Conservation (phyloP, 331 rosid genomes). For the Arachis monticola region DNA sequence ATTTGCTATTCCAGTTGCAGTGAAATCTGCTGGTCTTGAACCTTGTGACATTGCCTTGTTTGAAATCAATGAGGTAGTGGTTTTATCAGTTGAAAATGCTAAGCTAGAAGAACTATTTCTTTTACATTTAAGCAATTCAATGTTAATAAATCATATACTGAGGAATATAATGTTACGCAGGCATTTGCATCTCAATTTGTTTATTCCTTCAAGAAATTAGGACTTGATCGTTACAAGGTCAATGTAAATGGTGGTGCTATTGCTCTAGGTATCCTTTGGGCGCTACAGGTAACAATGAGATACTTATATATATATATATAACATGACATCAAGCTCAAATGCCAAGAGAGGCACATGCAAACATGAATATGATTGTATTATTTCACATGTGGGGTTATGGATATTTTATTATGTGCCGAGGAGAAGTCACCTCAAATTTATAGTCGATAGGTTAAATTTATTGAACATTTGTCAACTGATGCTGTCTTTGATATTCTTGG, state of each 20-base stretch:
- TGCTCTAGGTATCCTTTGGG: slow-evolving; percentile 94
- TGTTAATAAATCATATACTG: neutral
- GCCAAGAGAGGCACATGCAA: too few relatives aligned
- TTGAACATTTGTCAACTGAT: slow-evolving; percentile 17
- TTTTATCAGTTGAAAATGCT: slow-evolving; percentile 8
- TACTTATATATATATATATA: neutral
- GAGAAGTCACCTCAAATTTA: slow-evolving; percentile 1
- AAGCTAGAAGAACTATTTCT: neutral
- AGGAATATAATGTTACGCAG: slow-evolving; percentile 45
- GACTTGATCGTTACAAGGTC: slow-evolving; percentile 70
- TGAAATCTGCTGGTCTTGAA: slow-evolving; percentile 85
- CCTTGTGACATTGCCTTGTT: slow-evolving; percentile 67
- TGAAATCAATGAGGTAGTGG: slow-evolving; percentile 83
- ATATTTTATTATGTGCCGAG: too few relatives aligned
- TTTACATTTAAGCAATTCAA: slow-evolving; percentile 7
- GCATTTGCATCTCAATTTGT: slow-evolving; percentile 94
- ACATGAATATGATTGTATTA: too few relatives aligned
- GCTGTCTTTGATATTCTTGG: slow-evolving; percentile 18
- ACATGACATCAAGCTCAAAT: too few relatives aligned
- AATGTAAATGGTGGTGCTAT: slow-evolving; percentile 92
- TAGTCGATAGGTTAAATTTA: neutral
- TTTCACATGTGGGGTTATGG: too few relatives aligned
- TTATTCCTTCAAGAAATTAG: slow-evolving; percentile 77
- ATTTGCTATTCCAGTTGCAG: slow-evolving; percentile 84
- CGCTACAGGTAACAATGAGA: slow-evolving; percentile 62